Percentiles rank a stretch among this genome's conserved stretches.
Evolutionary conservation across 2,329 filamentous ascomycete species (phyloP).

Genomic region (Aspergillus arachidicola): DNA sequence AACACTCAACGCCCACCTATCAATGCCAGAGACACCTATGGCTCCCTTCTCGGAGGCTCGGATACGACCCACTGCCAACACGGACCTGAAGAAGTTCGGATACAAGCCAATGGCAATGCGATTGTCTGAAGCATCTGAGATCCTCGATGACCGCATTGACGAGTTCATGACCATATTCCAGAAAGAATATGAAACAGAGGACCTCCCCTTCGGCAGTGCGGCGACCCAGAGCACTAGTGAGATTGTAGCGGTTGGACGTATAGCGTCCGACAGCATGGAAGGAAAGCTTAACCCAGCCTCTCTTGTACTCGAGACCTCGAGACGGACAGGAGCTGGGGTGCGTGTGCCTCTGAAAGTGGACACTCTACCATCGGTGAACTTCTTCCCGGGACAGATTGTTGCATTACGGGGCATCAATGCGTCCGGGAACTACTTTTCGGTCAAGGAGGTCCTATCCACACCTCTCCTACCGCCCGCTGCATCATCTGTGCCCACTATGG

Average conservation of each 20-base stretch:
- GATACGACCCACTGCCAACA: conserved; percentile 81
- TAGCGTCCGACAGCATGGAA: conserved; percentile 82
- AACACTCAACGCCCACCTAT: conserved; percentile 76
- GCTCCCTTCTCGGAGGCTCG: conserved; percentile 74
- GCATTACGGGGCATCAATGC: conserved; percentile 85
- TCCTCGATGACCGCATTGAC: conserved; percentile 93
- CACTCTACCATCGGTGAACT: conserved; percentile 69
- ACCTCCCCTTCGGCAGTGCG: conserved; percentile 82
- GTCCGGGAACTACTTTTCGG: conserved; percentile 79
- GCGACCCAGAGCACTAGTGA: conserved; percentile 82
- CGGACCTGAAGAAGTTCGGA: conserved; percentile 84
- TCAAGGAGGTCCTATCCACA: conserved; percentile 72
- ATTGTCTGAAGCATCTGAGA: conserved; percentile 85
- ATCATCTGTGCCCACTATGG: conserved; percentile 66
- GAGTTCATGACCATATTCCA: conserved; percentile 77
- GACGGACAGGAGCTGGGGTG: conserved; percentile 78
- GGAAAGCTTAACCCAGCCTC: conserved; percentile 85
- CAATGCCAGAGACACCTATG: conserved; percentile 67
- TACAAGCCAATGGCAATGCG: conserved; percentile 97
- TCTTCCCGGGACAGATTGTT: conserved; percentile 94
- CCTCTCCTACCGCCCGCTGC: conserved; percentile 76
- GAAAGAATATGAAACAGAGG: conserved; percentile 73
- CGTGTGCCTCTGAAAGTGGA: conserved; percentile 79
- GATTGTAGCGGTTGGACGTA: conserved; percentile 86
- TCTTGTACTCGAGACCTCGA: conserved; percentile 83